Conservation (phyloP, 192 early-diverging fungal genomes). For the Entophlyctis helioformis region DNA sequence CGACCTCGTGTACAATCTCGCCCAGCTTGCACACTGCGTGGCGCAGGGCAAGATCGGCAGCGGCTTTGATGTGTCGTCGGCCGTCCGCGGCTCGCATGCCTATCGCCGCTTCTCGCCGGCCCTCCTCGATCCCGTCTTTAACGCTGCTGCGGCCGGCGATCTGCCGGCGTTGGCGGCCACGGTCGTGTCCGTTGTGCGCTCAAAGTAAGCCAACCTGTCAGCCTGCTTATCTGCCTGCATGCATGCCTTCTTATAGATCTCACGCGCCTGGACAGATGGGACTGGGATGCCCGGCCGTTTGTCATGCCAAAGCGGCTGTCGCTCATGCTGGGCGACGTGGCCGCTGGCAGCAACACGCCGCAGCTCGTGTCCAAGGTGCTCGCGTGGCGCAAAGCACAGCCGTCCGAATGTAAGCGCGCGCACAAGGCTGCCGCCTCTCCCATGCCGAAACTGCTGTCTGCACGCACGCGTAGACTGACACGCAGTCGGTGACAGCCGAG, state of each 20-base stretch:
- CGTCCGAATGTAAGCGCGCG: constrained; percentile 43
- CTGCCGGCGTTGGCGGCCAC: neutral
- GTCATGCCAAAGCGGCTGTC: constrained; percentile 58
- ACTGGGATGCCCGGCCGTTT: constrained; percentile 53
- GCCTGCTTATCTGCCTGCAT: neutral
- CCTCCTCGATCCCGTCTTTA: constrained; percentile 20
- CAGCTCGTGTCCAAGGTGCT: constrained; percentile 80
- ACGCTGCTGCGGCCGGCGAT: neutral
- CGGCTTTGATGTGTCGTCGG: constrained; percentile 91
- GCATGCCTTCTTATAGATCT: too few species aligned
- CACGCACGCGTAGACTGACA: neutral
- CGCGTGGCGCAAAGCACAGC: constrained; percentile 62
- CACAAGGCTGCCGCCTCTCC: neutral
- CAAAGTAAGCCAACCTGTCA: neutral
- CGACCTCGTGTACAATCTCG: constrained; percentile 66
- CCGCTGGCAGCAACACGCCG: constrained; percentile 87
- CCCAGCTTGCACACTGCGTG: constrained; percentile 87
- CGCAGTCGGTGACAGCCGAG: constrained; percentile 22
- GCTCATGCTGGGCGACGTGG: constrained; percentile 83
- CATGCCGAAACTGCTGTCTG: neutral
- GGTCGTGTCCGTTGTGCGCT: neutral
- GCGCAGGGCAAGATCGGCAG: constrained; percentile 98
- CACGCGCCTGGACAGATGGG: constrained; percentile 18
- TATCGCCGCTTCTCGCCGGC: constrained; percentile 75
- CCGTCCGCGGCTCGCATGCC: constrained; percentile 80